phyloP scores from a whole-genome alignment of 805 yeast species.

The Monosporozyma siamensis region DNA sequence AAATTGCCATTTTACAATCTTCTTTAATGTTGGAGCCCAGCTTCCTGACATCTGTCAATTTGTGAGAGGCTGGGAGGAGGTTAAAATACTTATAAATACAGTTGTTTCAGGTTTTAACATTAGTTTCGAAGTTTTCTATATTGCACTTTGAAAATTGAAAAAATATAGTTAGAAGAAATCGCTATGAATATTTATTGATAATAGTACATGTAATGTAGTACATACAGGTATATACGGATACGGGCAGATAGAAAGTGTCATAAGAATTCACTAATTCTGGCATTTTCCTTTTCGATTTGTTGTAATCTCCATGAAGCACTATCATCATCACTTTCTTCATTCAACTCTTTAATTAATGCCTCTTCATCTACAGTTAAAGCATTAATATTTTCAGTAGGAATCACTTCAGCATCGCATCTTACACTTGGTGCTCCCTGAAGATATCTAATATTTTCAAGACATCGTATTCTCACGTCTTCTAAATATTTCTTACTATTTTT shows the following conservation, averaged over 20 bases:
- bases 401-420: constrained; percentile 73
- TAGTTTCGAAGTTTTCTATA: too few species aligned
- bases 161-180: too few species aligned
- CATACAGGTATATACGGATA: constrained; percentile 1
- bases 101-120: too few species aligned
- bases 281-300: constrained; percentile 33
- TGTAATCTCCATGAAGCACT: constrained; percentile 22
- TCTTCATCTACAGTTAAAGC: constrained; percentile 37
- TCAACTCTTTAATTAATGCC: constrained; percentile 28
- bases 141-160: too few species aligned
- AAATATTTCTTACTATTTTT: constrained; percentile 75
- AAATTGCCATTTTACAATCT: neutral
- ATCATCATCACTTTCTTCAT: constrained; percentile 21
- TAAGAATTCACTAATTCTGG: constrained; percentile 29
- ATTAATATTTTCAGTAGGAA: constrained; percentile 48
- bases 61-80: too few species aligned
- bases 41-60: too few species aligned
- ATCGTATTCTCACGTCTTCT: constrained; percentile 65
- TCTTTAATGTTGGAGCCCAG: neutral
- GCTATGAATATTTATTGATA: constrained; percentile 2
- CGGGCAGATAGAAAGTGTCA: neutral
- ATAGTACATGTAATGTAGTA: neutral
- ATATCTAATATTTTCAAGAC: constrained; percentile 71
- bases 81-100: too few species aligned
- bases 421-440: constrained; percentile 92